These are phyloP conservation scores for Micractinium sp. DNA, from an alignment of 139 green algal genomes.

Conservation along the genomic window DNA sequence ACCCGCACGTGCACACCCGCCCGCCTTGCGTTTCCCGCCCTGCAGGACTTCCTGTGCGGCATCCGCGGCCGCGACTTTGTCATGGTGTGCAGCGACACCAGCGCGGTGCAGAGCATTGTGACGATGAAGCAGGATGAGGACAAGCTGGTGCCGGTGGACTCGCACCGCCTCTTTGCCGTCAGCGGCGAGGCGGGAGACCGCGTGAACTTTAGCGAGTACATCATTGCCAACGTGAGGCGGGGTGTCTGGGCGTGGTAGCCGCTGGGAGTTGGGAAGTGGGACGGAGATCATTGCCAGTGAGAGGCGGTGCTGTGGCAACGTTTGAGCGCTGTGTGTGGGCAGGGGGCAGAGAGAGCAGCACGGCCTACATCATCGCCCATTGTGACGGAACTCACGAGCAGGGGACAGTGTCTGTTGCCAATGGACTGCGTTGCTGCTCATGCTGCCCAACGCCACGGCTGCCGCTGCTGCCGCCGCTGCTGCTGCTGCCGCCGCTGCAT, in stretches of 20 bases:
- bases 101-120: slow-evolving; percentile 91
- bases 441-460: no score
- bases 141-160: slow-evolving; percentile 78
- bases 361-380: no score
- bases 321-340: no score
- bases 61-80: slow-evolving; percentile 88
- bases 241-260: background rate
- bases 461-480: no score
- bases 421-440: no score
- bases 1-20: background rate
- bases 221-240: slow-evolving; percentile 83
- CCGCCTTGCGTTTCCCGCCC: background rate
- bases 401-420: no score
- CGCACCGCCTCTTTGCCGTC: slow-evolving; percentile 90
- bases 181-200: slow-evolving; percentile 91
- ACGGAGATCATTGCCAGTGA: no score
- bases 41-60: slow-evolving; percentile 33
- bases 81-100: slow-evolving; percentile 93
- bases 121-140: slow-evolving; percentile 97
- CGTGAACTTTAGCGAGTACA: slow-evolving; percentile 88
- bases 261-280: no score
- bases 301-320: no score
- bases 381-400: no score
- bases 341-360: no score
- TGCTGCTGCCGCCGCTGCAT: no score